Evolutionary conservation across 805 yeast genomes (phyloP).

Genomic region (Candida dajiaensis): DNA sequence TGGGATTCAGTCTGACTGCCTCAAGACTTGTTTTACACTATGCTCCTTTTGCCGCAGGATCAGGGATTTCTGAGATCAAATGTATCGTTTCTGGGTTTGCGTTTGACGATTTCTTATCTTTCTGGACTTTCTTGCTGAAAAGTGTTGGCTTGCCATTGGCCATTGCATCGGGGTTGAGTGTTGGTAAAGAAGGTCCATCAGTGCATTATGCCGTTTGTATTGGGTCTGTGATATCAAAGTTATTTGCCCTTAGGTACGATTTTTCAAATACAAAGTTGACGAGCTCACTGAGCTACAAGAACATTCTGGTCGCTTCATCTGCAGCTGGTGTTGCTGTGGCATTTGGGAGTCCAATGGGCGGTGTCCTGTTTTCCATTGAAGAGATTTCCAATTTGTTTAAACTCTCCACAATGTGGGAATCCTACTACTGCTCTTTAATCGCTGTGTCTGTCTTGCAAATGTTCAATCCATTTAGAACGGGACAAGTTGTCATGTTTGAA

Average conservation of each 20-base stretch:
- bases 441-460: constrained; percentile 79
- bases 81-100: constrained; percentile 89
- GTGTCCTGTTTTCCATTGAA: constrained; percentile 88
- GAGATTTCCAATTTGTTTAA: constrained; percentile 77
- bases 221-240: constrained; percentile 41
- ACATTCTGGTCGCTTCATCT: constrained; percentile 70
- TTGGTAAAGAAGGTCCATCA: constrained; percentile 98
- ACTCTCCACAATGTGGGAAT: constrained; percentile 79
- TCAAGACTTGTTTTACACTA: constrained; percentile 61
- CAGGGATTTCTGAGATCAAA: constrained; percentile 96
- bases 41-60: constrained; percentile 93
- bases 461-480: constrained; percentile 89
- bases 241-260: constrained; percentile 16
- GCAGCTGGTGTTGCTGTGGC: constrained; percentile 99
- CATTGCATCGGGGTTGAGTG: constrained; percentile 86
- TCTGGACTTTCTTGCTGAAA: constrained; percentile 68
- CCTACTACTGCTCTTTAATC: constrained; percentile 83
- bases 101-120: constrained; percentile 68
- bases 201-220: constrained; percentile 97
- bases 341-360: constrained; percentile 95
- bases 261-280: constrained; percentile 2
- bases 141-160: constrained; percentile 81
- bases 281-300: constrained; percentile 14
- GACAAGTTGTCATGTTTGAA: constrained; percentile 88
- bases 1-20: constrained; percentile 56